Evolutionary conservation across 75 land plant species (phyloP), one percentile per base, ranked within the genome.

Genomic region (Pinus taeda): DNA sequence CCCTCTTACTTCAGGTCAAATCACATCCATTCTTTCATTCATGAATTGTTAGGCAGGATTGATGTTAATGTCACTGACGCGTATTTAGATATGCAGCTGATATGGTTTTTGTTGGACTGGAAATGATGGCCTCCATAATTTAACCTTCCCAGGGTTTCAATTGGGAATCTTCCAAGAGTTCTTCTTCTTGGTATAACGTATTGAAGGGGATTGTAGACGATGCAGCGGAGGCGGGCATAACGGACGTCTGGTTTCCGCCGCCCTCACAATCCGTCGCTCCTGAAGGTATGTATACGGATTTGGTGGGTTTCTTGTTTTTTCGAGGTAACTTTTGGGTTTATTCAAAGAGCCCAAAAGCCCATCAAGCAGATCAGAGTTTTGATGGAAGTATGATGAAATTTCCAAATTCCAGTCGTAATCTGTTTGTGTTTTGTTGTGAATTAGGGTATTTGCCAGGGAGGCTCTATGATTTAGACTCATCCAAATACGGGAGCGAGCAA

Each of bases 391-490:
- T 24, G n/a, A 17, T 24, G 0, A 71, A 29, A n/a, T 6, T n/a
- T 17, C 18, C 26, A 17, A 29, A 24, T 49, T 49, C 53, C 53
- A 49, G 53, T 1, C 17, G 7, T 15, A 49, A 57, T 29, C n/a
- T 11, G 73, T 71, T 58, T 59, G 5, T 1, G 1, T 6, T 39
- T 24, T 39, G 12, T 17, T 72, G 75, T 30, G 24, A 62, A 21
- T 29, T 39, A 92, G 93, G 92, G 15, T 93, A 93, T 82, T 64
- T 93, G 82, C 94, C 96, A 1, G 90, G 90, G 1, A 86, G 81
- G 64, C 74, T 92, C 2, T 92, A 92, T 56, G 90, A 90, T 57
- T 81, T 92, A 29, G 59, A 92, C 33, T 79, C 82, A 17, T 90
- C 90, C 17, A 77, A 86, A 13, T 92, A 92, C 39, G 95, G 92